These are phyloP conservation scores for Pisolithus microcarpus DNA, from an alignment of 768 basidiomycete genomes.

Conservation along the genomic window DNA sequence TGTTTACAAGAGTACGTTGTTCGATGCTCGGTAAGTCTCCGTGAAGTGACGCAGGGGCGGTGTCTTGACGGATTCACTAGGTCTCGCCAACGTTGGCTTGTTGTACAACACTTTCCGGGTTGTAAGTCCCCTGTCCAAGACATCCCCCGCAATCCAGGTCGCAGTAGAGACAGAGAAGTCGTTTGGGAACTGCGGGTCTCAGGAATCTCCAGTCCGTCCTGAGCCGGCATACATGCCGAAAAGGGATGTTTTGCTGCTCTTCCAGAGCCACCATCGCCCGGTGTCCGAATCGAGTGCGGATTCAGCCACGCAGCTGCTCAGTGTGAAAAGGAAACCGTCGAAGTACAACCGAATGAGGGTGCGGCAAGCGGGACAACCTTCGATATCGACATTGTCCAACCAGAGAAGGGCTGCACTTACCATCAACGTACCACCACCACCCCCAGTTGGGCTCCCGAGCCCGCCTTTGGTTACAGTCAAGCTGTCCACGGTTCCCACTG, in stretches of 20 bases:
- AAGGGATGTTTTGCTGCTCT: background rate
- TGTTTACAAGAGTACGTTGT: constrained; percentile 47
- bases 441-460: background rate
- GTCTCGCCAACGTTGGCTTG: constrained; percentile 57
- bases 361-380: background rate
- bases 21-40: constrained; percentile 45
- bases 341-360: constrained; percentile 3
- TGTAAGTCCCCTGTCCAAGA: constrained; percentile 45
- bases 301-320: constrained; percentile 11
- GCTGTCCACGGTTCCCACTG: constrained; percentile 2
- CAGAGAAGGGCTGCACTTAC: background rate
- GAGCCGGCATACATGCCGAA: constrained; percentile 1
- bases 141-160: constrained; percentile 3
- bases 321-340: constrained; percentile 5
- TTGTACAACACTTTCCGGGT: constrained; percentile 64
- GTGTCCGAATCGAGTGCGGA: constrained; percentile 13
- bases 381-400: background rate
- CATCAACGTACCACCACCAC: constrained; percentile 1
- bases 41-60: background rate
- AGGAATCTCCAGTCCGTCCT: constrained; percentile 14
- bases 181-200: constrained; percentile 19
- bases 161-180: constrained; percentile 10
- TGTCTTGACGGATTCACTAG: constrained; percentile 27
- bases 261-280: constrained; percentile 5
- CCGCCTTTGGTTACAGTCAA: constrained; percentile 1